Base-by-base conservation (phyloP, 805 yeast species). In the Saccharomycopsis vini region DNA sequence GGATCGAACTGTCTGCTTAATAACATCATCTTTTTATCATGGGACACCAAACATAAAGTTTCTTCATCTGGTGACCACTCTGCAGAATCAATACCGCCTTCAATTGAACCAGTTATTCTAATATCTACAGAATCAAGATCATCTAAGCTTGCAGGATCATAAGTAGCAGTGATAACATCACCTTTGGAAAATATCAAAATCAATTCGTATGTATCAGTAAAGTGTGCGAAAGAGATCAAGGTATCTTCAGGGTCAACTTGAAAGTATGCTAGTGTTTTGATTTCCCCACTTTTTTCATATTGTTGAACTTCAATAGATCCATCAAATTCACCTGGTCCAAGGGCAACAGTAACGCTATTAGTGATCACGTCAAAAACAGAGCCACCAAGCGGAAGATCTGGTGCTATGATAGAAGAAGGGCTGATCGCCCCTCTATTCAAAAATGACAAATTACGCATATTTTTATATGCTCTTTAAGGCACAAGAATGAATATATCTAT, bases 41-140 rank as follows among this genome's bases (percentile, higher is more conserved):
- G 62, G 0, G 95, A 82, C 13, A 81, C 71, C 16, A 92, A 52
- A 2, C 80, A 77, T 42, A 90, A 64, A 0, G 88, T 74, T 60
- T 92, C 97, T 55, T 89, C 96, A 58, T 92, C 97, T 4, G 81
- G 81, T 10, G 95, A 80, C 97, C 97, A 92, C 18, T 63, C 54
- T 0, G 95, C 89, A 15, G 85, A 78, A 36, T 61, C 55, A 13
- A 90, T 64, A 0, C 89, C 90, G 28, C 71, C 73, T 55, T 88
- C 96, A 22, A 90, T 77, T 18, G 86, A 73, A 0, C 97, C 97
- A 7, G 82, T 89, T 38, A 88, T 80, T 52, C 81, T 88, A 18
- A 74, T 69, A 4, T 80, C 69, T 2, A 59, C 50, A 1, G 87
- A 72, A 15, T 72, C 62, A 30, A 75, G 74, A 1, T 53, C 49